These are phyloP conservation scores for Globisporangium perplexum DNA, from an alignment of 352 stramenopile genomes.

Conservation along the genomic window DNA sequence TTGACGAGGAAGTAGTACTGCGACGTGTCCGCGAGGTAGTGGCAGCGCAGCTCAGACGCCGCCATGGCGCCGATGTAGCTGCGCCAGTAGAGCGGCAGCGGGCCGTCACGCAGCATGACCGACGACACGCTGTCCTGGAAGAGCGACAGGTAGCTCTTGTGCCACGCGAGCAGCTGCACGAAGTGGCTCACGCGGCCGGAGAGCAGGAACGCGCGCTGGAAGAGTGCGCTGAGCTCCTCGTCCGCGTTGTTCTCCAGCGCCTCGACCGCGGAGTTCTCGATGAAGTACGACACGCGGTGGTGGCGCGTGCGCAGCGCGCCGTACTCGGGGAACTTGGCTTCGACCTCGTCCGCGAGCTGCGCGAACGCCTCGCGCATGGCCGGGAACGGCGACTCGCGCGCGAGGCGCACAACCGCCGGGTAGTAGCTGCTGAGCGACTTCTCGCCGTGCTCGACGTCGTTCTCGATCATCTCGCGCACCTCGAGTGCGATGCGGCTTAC, in stretches of 20 bases:
- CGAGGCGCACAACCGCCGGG: slow-evolving; percentile 56
- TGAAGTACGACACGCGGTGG: slow-evolving; percentile 64
- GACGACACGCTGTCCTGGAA: slow-evolving; percentile 56
- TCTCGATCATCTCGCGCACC: slow-evolving; percentile 46
- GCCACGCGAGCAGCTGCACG: slow-evolving; percentile 70
- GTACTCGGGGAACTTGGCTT: slow-evolving; percentile 31
- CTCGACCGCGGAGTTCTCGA: slow-evolving; percentile 32
- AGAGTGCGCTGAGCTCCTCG: slow-evolving; percentile 44
- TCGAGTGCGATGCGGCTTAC: slow-evolving; percentile 43
- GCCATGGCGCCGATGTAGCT: slow-evolving; percentile 86
- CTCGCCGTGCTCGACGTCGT: slow-evolving; percentile 20
- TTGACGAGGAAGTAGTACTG: slow-evolving; percentile 86
- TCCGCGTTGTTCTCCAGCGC: slow-evolving; percentile 29
- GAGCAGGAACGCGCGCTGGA: slow-evolving; percentile 51
- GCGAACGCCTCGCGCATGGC: slow-evolving; percentile 54
- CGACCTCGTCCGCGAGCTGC: slow-evolving; percentile 36
- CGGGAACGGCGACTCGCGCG: slow-evolving; percentile 59
- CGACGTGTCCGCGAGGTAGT: slow-evolving; percentile 75
- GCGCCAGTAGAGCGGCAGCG: slow-evolving; percentile 71
- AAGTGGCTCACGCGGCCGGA: slow-evolving; percentile 74
- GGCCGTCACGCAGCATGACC: slow-evolving; percentile 77
- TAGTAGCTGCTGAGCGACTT: slow-evolving; percentile 55
- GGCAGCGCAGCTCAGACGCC: slow-evolving; percentile 62
- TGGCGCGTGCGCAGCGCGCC: slow-evolving; percentile 22
- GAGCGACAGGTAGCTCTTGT: slow-evolving; percentile 70